Conservation (phyloP, 257 asterid genomes). For the Plectranthus barbatus region DNA sequence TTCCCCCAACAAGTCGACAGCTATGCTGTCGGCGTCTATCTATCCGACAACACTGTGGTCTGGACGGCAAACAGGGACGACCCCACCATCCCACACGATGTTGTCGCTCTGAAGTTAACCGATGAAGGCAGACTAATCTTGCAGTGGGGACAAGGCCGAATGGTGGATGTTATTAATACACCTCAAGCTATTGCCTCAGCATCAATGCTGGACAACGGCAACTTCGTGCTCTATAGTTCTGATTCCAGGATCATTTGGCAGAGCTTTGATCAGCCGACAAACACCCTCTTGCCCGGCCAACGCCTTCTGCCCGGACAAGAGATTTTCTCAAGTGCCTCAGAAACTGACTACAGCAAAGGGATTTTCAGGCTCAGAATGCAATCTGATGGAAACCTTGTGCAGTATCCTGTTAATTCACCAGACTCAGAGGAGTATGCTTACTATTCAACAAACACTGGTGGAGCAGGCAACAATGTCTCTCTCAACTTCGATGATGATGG, state of each 20-base stretch:
- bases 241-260: slow-evolving; percentile 28
- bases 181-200: slow-evolving; percentile 15
- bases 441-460: background rate
- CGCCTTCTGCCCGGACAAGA: background rate
- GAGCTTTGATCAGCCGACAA: slow-evolving; percentile 47
- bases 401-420: slow-evolving; percentile 25
- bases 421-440: slow-evolving; percentile 8
- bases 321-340: slow-evolving; percentile 38
- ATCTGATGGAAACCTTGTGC: slow-evolving; percentile 40
- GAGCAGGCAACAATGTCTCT: slow-evolving; percentile 10
- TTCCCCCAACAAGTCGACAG: background rate
- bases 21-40: slow-evolving; percentile 20
- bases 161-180: background rate
- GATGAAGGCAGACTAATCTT: slow-evolving; percentile 32
- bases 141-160: slow-evolving; percentile 3
- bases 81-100: slow-evolving; percentile 15
- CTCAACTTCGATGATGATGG: slow-evolving; percentile 29
- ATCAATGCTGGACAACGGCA: slow-evolving; percentile 44
- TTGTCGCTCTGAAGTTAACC: slow-evolving; percentile 15
- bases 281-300: slow-evolving; percentile 39
- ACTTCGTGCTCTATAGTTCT: slow-evolving; percentile 37
- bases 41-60: slow-evolving; percentile 12
- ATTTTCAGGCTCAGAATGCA: slow-evolving; percentile 37
- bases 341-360: slow-evolving; percentile 20
- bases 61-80: slow-evolving; percentile 24